These are phyloP conservation scores for Syzygium aqueum DNA, from an alignment of 345 rosid species.

Conservation along the genomic window DNA sequence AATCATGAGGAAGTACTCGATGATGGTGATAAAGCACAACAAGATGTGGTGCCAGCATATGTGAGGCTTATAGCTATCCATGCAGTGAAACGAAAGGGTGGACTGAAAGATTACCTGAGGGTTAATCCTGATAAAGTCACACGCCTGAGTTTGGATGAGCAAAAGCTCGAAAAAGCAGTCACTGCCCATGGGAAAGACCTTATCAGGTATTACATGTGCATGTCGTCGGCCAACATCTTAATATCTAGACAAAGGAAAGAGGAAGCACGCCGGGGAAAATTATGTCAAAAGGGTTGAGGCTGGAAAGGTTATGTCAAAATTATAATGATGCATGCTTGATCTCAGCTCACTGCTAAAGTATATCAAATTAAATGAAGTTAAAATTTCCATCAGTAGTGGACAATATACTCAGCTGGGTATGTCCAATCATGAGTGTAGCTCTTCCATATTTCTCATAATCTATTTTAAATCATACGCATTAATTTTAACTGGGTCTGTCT, in stretches of 20 bases:
- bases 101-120: slow-evolving; percentile 27
- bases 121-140: slow-evolving; percentile 40
- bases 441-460: not conserved
- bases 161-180: slow-evolving; percentile 49
- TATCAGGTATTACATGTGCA: slow-evolving; percentile 27
- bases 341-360: not conserved
- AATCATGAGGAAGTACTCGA: slow-evolving; percentile 21
- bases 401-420: not conserved
- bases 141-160: slow-evolving; percentile 70
- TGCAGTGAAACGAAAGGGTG: slow-evolving; percentile 60
- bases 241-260: not conserved
- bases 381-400: not conserved
- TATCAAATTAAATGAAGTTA: not conserved
- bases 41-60: slow-evolving; percentile 25
- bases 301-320: not conserved
- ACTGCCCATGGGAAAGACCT: slow-evolving; percentile 33
- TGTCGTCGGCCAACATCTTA: not conserved
- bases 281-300: not conserved
- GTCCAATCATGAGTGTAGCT: not conserved
- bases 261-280: not conserved
- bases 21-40: slow-evolving; percentile 29
- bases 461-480: not conserved
- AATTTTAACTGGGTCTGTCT: slow-evolving; percentile 11
- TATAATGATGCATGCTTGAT: not conserved
- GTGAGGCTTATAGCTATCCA: slow-evolving; percentile 63